Evolutionary conservation across 2,329 filamentous ascomycete genomes (phyloP).

Genomic region (Pseudopithomyces chartarum): DNA sequence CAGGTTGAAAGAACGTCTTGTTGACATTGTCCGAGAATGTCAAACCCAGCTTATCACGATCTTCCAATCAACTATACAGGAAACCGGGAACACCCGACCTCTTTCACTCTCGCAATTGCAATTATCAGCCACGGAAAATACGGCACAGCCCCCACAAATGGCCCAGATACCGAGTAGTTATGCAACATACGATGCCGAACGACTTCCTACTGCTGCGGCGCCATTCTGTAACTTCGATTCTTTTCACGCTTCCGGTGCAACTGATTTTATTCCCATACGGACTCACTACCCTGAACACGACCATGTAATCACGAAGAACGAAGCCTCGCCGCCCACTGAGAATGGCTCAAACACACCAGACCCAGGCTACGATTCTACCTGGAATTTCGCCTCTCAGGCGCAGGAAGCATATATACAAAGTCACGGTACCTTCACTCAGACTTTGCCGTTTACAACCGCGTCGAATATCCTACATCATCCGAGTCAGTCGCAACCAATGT

Average conservation of each 20-base stretch:
- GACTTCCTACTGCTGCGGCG: neutral
- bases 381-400: constrained; percentile 3
- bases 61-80: constrained; percentile 11
- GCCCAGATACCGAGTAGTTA: neutral
- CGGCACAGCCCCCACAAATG: neutral
- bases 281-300: neutral
- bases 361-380: constrained; percentile 26
- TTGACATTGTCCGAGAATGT: constrained; percentile 30
- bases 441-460: neutral
- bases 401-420: neutral
- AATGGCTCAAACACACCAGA: constrained; percentile 19
- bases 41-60: constrained; percentile 26
- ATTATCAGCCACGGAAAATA: neutral
- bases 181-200: neutral
- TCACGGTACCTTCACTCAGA: neutral
- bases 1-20: constrained; percentile 29
- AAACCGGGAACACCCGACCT: neutral
- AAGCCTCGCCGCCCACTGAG: neutral
- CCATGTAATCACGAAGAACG: neutral
- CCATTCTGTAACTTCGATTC: constrained; percentile 12
- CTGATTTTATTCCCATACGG: constrained; percentile 10
- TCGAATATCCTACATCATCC: neutral
- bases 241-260: neutral
- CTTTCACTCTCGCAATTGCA: constrained; percentile 4
- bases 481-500: neutral